Conservation (phyloP, 2,329 filamentous ascomycete species). For the Fusarium sp. region DNA sequence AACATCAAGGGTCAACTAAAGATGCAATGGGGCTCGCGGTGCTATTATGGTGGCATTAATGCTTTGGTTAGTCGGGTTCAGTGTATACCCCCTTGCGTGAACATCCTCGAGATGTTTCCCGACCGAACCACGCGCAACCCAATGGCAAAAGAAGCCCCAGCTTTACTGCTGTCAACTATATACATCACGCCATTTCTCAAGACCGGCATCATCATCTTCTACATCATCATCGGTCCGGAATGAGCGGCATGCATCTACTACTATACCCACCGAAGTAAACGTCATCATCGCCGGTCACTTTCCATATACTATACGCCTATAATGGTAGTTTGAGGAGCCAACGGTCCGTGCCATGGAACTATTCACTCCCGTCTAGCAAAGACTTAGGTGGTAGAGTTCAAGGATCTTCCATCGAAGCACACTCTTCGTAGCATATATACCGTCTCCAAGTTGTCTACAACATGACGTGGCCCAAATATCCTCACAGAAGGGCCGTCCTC, state of each 20-base stretch:
- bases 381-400: background rate
- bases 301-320: background rate
- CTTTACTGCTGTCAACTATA: background rate
- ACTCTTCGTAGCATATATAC: background rate
- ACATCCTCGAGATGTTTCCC: background rate
- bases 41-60: accelerated
- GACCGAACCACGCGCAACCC: background rate
- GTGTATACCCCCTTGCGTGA: background rate
- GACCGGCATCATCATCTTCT: background rate
- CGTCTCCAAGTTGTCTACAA: background rate
- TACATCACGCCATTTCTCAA: background rate
- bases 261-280: background rate
- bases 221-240: background rate
- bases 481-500: background rate
- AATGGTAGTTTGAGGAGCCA: background rate
- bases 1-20: background rate
- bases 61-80: background rate
- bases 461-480: background rate
- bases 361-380: background rate
- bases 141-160: background rate
- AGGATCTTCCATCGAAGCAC: background rate
- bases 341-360: background rate
- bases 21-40: background rate
- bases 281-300: background rate
- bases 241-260: background rate